Evolutionary conservation across 1,284 basidiomycete genomes (phyloP), one percentile per base, ranked within the genome.

Genomic region (Blastosporella zonata): DNA sequence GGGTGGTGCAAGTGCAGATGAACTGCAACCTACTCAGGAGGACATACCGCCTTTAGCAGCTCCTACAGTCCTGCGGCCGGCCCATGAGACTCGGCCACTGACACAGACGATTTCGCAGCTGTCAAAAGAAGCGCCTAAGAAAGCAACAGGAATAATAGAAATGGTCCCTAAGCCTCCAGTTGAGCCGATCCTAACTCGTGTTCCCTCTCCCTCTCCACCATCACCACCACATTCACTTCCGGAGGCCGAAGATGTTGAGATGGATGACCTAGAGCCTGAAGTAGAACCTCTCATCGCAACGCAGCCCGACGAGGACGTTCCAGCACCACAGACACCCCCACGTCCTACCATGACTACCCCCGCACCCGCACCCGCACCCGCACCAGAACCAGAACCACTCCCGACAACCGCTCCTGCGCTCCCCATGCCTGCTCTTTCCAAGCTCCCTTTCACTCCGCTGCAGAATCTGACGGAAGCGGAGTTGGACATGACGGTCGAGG

Each of bases 401-500:
- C 3, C 28, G 25, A n/a, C n/a, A 13, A 38, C 52, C 22, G 39
- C 44, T 18, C 46, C 55, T 12, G 38, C 38, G 3, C 42, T 53
- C 28, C 62, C 65, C 52, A 53, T 64, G 12, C 69, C 69, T 7
- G 61, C 67, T 9, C 60, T 73, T 28, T 69, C 71, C 1, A 68
- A 67, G 48, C 64, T 72, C 4, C 72, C 74, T 3, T 74, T 74
- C 46, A 63, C 63, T 9, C 67, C 69, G 6, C 42, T 74, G 31
- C 61, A 68, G 9, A 62, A 59, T 15, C 67, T 90, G 27, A 79
- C 77, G 13, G 80, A 81, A 25, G 75, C 77, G n/a, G 86, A 90
- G 60, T 67, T 82, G 46, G 64, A 71, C 23, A 81, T 90, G 83
- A 84, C 85, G 0, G 78, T 90, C 29, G 87, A 90, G 57, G 79